These are phyloP conservation scores for Rosa chinensis DNA, from an alignment of 306 rosid genomes.

Conservation along the genomic window DNA sequence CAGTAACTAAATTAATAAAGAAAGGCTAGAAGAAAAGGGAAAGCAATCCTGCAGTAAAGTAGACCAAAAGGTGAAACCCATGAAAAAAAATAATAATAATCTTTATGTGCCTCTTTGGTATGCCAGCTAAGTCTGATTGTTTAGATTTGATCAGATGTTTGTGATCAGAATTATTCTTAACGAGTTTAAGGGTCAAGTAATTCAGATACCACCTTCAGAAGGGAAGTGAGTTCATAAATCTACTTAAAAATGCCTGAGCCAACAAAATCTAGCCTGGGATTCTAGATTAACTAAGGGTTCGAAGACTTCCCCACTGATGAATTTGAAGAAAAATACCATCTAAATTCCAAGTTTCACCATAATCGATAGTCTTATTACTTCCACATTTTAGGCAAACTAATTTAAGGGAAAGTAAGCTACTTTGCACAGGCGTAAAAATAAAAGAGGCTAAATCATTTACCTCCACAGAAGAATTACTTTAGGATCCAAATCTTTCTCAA, in stretches of 20 bases:
- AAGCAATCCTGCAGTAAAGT: background rate
- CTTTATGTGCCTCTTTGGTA: background rate
- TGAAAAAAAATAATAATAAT: background rate
- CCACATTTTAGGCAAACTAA: background rate
- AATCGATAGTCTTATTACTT: background rate
- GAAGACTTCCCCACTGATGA: background rate
- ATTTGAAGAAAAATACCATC: background rate
- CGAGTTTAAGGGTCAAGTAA: background rate
- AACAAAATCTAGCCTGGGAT: background rate
- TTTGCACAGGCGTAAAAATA: background rate
- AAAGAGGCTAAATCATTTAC: slow-evolving; percentile 37
- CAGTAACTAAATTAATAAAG: background rate
- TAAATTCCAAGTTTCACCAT: background rate
- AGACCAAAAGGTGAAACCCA: background rate
- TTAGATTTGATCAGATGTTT: background rate
- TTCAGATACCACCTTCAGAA: background rate
- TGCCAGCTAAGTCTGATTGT: background rate
- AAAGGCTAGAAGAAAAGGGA: background rate
- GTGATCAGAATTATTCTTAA: background rate
- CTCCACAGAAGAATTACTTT: slow-evolving; percentile 98
- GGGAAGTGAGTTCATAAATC: background rate
- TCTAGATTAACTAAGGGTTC: background rate
- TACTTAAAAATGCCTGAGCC: background rate
- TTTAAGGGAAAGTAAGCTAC: background rate
- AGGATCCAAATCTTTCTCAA: slow-evolving; percentile 89